Evolutionary conservation across 805 yeast genomes (phyloP), one percentile per base, ranked within the genome.

Genomic region (Spathaspora passalidarum): DNA sequence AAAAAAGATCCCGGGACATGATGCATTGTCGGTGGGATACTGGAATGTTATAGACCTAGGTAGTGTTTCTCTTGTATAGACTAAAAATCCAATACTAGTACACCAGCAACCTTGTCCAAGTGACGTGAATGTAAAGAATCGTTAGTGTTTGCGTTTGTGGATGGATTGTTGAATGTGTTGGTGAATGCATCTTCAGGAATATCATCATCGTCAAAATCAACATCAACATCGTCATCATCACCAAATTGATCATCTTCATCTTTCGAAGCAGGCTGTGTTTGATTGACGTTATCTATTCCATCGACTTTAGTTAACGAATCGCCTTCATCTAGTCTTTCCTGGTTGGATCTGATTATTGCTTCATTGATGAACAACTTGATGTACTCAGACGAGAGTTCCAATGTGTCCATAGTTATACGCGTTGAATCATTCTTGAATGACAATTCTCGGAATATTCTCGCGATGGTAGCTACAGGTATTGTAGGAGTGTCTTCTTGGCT

Each of bases 281-380:
- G 21, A 32, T 48, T 47, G 1, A 62, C 51, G 23, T 58, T 61
- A 46, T 66, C 73, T 11, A 68, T 66, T 2, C 68, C 69, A 48
- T 68, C 74, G 1, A 63, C 64, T 13, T 51, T 55, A n/a, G 38
- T 34, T 13, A 53, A 23, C 2, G 60, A 43, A 18, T 56, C 63
- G 4, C 60, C 57, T 37, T 71, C 75, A 13, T 56, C 50, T 9
- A 62, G 35, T 26, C 82, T 55, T 40, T 74, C 79, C 47, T 80
- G 82, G 50, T 81, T 80, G 8, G 86, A 74, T 47, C 88, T 56
- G 5, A 75, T 55, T 2, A 81, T 69, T 0, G 86, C 86, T 57
- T 82, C 88, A 39, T 72, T 70, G 13, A 82, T 72, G 54, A 82
- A 82, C 56, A 81, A 64, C 35, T 74, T 62, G 16, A 80, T 68